Evolutionary conservation across 257 asterid species (phyloP), one percentile per base, ranked within the genome.

Genomic region (Mentha longifolia): DNA sequence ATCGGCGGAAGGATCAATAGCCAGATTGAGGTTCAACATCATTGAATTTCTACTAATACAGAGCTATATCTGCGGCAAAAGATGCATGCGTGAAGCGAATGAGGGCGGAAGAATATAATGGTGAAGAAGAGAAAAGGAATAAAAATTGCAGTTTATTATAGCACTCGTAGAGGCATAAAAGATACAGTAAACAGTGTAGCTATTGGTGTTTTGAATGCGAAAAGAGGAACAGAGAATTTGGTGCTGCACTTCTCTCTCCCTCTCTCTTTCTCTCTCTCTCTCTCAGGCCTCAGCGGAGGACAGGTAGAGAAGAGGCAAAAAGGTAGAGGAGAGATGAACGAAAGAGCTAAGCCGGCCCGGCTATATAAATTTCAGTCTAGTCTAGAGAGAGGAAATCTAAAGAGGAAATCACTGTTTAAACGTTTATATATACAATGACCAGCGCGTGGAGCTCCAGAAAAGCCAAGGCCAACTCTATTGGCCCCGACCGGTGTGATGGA

Each of bases 21-120:
- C 51, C 73, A 92, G 79, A 78, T 90, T 84, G 72, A 92, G 89
- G 85, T 83, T 87, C 50, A 92, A 74, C 97, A 90, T 92, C 73
- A 41, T 62, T 35, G 42, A 16, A 15, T 31, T 16, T 30, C 59
- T 51, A n/a, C 13, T 76, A 3, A 35, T 20, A 31, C 14, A 35
- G n/a, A 63, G 65, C 57, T 50, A 41, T 46, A 54, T 46, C 46
- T 62, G 68, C 74, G 73, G 61, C 67, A 9, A 25, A 78, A 52
- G 72, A 76, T 76, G 83, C 81, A 73, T 63, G 78, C 54, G 81
- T 11, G 39, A 49, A 19, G 61, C 45, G 46, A 42, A 35, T 60
- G 73, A 61, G 65, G 22, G 39, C 63, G 57, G 62, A 57, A 43
- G 54, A 83, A 78, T n/a, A n/a, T n/a, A n/a, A n/a, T 71, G 87